Base-by-base conservation (phyloP, 768 basidiomycete genomes). In the Pholiota molesta region DNA sequence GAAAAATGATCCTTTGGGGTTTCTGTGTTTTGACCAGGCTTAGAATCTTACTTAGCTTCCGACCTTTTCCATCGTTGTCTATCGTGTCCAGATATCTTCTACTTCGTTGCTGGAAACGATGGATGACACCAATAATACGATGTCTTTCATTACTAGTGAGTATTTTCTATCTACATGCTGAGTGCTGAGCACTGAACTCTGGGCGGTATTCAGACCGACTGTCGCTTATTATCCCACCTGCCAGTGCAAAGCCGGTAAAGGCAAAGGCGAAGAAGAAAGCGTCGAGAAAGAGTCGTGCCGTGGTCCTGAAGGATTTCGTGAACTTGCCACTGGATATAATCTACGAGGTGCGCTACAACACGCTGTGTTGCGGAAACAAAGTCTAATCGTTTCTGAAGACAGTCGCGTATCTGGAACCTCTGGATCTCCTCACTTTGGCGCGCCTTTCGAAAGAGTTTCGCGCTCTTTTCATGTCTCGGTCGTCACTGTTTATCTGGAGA, bases 361-460 rank as follows among this genome's bases (percentile, higher is more conserved):
- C 42, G 21, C 19, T n/a, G 16, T 39, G 2, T 17, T 16, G 7
- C 54, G 13, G 37, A 11, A 37, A 35, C 47, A 47, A 33, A 11
- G n/a, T 3, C 52, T 53, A 16, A 44, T 39, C 16, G 65, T 62
- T 63, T 60, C 23, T 26, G 10, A 21, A 58, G 57, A 58, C 57
- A 5, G 33, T 58, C 45, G 57, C 60, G 8, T 68, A 76, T 57
- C 66, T 81, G 3, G 62, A 71, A 23, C 78, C 80, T 9, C 35
- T 65, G 9, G 80, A 82, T 65, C 59, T 83, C 3, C 67, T 83
- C 10, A 71, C 68, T 52, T 71, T 81, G 1, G 70, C 77, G 1
- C 66, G 77, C 39, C 69, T 77, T 2, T 73, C 67, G 31, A 75
- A 75, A 55, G 64, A 62, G 0, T 68, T 81, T 42, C 73, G 78